Evolutionary conservation across 1,284 basidiomycete genomes (phyloP).

Genomic region (Bjerkandera adusta): DNA sequence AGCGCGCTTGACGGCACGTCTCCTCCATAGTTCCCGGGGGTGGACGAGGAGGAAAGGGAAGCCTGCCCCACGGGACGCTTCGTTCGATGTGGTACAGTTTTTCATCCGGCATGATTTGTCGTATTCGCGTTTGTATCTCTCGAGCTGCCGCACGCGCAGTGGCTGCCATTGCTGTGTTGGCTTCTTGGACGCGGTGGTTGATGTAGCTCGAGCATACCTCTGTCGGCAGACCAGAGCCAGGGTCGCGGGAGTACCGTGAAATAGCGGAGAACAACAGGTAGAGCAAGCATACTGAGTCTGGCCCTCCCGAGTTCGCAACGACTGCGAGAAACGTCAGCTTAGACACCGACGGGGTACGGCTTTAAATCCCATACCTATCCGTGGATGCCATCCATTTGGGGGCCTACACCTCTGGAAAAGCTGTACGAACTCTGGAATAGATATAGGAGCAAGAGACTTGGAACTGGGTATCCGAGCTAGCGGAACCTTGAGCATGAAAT

Average conservation of each 20-base stretch:
- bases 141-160: constrained; percentile 40
- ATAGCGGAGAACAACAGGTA: constrained; percentile 47
- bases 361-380: too few relatives aligned
- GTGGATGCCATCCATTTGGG: too few relatives aligned
- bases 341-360: too few relatives aligned
- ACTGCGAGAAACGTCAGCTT: constrained; percentile 38
- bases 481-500: too few relatives aligned
- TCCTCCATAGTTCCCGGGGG: constrained; percentile 42
- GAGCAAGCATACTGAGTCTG: constrained; percentile 75
- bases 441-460: too few relatives aligned
- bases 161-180: constrained; percentile 55
- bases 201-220: constrained; percentile 59
- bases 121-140: too few relatives aligned
- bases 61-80: constrained; percentile 54
- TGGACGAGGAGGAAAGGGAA: constrained; percentile 43
- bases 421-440: too few relatives aligned
- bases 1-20: constrained; percentile 56
- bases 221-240: constrained; percentile 19
- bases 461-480: too few relatives aligned
- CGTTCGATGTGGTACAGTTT: constrained; percentile 46
- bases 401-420: too few relatives aligned
- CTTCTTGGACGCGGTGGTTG: constrained; percentile 62
- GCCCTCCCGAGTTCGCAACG: constrained; percentile 75
- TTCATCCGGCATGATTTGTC: too few relatives aligned
- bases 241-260: too few relatives aligned